phyloP scores from a whole-genome alignment of 2,329 filamentous ascomycete genomes.

The Aspergillus sp. region DNA sequence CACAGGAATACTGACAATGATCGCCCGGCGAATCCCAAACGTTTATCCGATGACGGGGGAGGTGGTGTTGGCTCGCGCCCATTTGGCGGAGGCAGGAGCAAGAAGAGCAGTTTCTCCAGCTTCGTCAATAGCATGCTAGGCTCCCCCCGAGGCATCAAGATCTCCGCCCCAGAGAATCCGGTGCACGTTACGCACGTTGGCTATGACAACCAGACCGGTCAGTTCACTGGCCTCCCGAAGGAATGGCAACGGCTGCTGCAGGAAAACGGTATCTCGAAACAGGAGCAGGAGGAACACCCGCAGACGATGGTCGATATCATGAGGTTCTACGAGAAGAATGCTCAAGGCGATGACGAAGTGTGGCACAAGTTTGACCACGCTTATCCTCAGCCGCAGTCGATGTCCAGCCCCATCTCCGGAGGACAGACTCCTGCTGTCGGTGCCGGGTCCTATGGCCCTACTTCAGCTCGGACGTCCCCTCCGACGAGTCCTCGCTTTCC shows the following conservation, averaged over 20 bases:
- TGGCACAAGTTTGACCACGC: conserved; percentile 97
- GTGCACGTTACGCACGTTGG: conserved; percentile 98
- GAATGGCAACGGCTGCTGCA: conserved; percentile 97
- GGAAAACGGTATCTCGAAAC: conserved; percentile 93
- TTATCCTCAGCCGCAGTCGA: conserved; percentile 56
- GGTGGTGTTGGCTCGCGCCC: conserved; percentile 54
- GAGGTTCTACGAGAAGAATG: conserved; percentile 94
- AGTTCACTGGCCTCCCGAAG: conserved; percentile 94
- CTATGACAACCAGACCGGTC: conserved; percentile 92
- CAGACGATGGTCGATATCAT: conserved; percentile 95
- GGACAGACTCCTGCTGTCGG: conserved; percentile 42
- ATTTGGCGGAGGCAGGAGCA: conserved; percentile 61
- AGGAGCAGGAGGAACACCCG: conserved; percentile 92
- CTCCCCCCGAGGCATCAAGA: conserved; percentile 85
- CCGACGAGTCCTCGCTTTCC: conserved; percentile 85
- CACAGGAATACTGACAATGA: conserved; percentile 46
- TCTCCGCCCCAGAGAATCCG: conserved; percentile 96
- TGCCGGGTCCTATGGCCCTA: conserved; percentile 49
- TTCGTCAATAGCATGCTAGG: conserved; percentile 83
- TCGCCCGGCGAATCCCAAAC: conserved; percentile 62
- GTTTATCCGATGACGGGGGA: conserved; percentile 76
- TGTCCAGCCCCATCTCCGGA: conserved; percentile 41
- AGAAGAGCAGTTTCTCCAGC: conserved; percentile 85
- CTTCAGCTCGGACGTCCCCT: conserved; percentile 69
- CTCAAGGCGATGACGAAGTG: conserved; percentile 80